phyloP scores from a whole-genome alignment of 257 asterid genomes.

The Leonotis leonurus region DNA sequence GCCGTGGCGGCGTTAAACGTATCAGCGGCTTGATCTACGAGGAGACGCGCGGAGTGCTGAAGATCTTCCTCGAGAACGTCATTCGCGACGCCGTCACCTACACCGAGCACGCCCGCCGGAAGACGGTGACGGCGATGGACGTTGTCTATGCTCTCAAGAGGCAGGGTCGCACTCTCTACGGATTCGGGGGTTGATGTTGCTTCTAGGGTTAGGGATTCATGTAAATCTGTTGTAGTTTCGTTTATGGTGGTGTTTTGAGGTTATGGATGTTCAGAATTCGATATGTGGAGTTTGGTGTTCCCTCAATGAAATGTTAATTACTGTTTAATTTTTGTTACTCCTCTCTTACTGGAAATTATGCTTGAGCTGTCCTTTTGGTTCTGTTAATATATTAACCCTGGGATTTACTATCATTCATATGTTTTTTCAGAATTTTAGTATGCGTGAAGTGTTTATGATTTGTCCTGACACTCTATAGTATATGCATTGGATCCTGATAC shows the following conservation, averaged over 20 bases:
- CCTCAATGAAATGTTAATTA: slow-evolving; percentile 11
- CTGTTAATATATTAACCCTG: too few relatives aligned
- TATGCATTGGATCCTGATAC: too few relatives aligned
- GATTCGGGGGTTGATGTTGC: slow-evolving; percentile 26
- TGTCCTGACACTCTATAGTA: too few relatives aligned
- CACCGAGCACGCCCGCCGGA: slow-evolving; percentile 29
- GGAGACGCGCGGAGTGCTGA: slow-evolving; percentile 25
- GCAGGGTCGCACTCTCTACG: slow-evolving; percentile 36
- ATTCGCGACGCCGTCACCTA: slow-evolving; percentile 28
- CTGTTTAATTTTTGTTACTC: not conserved
- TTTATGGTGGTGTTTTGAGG: not conserved
- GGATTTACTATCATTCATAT: too few relatives aligned
- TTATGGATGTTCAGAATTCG: not conserved
- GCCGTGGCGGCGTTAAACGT: slow-evolving; percentile 32
- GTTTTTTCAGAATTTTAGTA: not conserved
- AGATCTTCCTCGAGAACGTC: slow-evolving; percentile 23
- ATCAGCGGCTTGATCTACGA: slow-evolving; percentile 29
- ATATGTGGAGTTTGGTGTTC: not conserved
- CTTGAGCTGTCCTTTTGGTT: too few relatives aligned
- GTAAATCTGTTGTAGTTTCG: slow-evolving; percentile 15
- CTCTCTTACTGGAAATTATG: not conserved
- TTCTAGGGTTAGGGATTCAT: slow-evolving; percentile 17
- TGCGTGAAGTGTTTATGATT: not conserved
- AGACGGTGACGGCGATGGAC: slow-evolving; percentile 34
- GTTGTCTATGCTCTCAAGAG: slow-evolving; percentile 35